Percentiles rank a stretch among this genome's conserved stretches.
Conservation (phyloP, 495 filamentous ascomycete genomes). For the Penicillium lividum region DNA sequence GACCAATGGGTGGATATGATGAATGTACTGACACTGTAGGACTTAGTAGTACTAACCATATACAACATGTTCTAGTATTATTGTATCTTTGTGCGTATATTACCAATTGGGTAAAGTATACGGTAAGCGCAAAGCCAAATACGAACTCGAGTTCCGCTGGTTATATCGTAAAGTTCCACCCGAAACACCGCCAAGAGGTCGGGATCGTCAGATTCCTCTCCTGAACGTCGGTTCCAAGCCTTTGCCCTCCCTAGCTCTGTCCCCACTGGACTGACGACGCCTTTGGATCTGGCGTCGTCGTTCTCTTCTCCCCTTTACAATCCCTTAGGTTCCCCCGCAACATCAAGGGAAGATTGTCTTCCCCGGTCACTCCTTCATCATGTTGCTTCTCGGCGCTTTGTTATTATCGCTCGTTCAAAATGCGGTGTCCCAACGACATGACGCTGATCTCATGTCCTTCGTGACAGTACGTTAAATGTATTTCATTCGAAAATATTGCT, state of each 20-base stretch:
- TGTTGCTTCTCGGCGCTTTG: slow-evolving; percentile 31
- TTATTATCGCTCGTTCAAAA: slow-evolving; percentile 30
- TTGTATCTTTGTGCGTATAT: too few species aligned
- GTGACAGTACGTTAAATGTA: slow-evolving; percentile 32
- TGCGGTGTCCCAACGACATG: slow-evolving; percentile 31
- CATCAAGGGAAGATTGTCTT: slow-evolving; percentile 27
- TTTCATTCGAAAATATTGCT: background rate
- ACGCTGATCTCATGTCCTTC: slow-evolving; percentile 43
- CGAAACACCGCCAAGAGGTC: slow-evolving; percentile 36
- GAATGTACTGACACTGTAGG: too few species aligned
- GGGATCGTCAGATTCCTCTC: slow-evolving; percentile 33
- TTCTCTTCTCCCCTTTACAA: slow-evolving; percentile 19
- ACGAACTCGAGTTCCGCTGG: background rate
- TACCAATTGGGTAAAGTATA: slow-evolving; percentile 4
- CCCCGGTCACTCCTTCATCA: slow-evolving; percentile 38
- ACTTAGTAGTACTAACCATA: too few species aligned
- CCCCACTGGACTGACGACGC: slow-evolving; percentile 19
- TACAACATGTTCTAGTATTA: too few species aligned
- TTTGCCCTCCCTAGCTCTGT: slow-evolving; percentile 19
- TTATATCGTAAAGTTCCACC: slow-evolving; percentile 22
- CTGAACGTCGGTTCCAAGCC: slow-evolving; percentile 3
- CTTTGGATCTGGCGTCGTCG: slow-evolving; percentile 15
- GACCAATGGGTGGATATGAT: background rate
- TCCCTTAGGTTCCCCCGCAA: slow-evolving; percentile 3
- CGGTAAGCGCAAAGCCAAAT: background rate